Evolutionary conservation across 192 early-diverging fungal species (phyloP), one percentile per base, ranked within the genome.

Genomic region (Coemansia sp.): DNA sequence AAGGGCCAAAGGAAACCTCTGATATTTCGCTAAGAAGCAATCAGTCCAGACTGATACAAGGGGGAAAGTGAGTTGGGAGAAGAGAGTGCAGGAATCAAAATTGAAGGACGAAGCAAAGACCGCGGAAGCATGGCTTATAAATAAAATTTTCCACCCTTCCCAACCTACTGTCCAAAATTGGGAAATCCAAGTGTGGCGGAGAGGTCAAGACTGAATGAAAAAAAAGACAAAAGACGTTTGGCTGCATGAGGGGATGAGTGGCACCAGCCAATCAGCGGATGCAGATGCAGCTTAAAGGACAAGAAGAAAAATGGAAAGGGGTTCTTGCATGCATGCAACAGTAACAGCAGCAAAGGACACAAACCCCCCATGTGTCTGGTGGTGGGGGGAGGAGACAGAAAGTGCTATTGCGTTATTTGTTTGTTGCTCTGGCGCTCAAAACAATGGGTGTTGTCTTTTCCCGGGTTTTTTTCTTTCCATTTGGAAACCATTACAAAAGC

Each of bases 131-230:
- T 23, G 15, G 21, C 48, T 25, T 51, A 26, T 51, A 18, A 18
- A 43, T 26, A 26, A 26, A 21, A 51, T 15, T 25, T 26, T 10
- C 48, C 48, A 26, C 25, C 30, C 55, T 31, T 57, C 2, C 15
- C 48, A 26, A 51, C 23, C 48, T 13, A 15, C 25, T 43, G 21
- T 51, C 55, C 31, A 31, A 31, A 57, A 33, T 57, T 57, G 55
- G 55, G 29, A 57, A n/a, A 57, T 21, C 31, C 29, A 57, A 57
- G 55, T 57, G 55, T 57, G 55, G 55, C 55, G 55, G 31, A 15
- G 55, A 39, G 21, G 18, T 12, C 12, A 18, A n/a, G 6, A 7
- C 13, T 51, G 48, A 51, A 26, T 57, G 28, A 57, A 57, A 57
- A 34, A 34, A 52, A 29, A 29, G 55, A 57, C 28, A 57, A 57